Evolutionary conservation across 176 grass and related monocot genomes (phyloP), one percentile per base, ranked within the genome.

Genomic region (Aechmea fasciata): DNA sequence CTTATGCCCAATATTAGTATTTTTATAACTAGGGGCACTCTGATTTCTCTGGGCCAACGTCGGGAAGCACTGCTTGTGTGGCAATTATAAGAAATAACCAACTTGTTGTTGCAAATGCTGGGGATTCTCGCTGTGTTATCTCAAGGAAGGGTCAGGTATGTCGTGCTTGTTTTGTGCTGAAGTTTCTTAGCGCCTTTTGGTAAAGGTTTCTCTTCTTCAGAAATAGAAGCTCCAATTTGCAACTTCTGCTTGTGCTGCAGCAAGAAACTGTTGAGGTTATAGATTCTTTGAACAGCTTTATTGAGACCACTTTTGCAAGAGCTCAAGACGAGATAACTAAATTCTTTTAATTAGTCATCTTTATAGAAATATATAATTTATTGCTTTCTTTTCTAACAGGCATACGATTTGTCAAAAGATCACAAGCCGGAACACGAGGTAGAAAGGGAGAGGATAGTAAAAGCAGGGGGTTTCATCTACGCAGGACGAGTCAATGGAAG

Each of bases 401-500:
- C 93, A 59, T 87, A 92, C 11, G 90, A 89, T 85, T 87, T 97
- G 54, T 97, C 93, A 49, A 97, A 81, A 66, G 93, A 97, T 61
- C 93, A 92, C 79, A 97, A 97, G 81, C 93, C 93, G 75, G 89
- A 92, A 67, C 84, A 90, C 63, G 83, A 89, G 63, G 88, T 80
- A 33, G 89, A 92, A 79, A 92, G 84, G 77, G 93, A 92, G 41
- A 92, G 93, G 65, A 97, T 97, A 79, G 47, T 90, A 70, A 92
- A 83, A 87, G 93, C 93, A 64, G 93, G 93, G 24, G 89, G 93
- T 14, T 92, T 87, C 82, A 92, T 97, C 59, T 82, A 90, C 69
- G 83, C 75, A 76, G 93, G 93, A 19, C 76, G 93, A 76, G 83
- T 97, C 71, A 97, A 97, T 85, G 89, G 93, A 87, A 97, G 83